A percentile compares a stretch with the other conserved stretches of the same genome.
These are phyloP conservation scores for Colletotrichum sp. DNA, from an alignment of 2,329 filamentous ascomycete species.

Conservation along the genomic window DNA sequence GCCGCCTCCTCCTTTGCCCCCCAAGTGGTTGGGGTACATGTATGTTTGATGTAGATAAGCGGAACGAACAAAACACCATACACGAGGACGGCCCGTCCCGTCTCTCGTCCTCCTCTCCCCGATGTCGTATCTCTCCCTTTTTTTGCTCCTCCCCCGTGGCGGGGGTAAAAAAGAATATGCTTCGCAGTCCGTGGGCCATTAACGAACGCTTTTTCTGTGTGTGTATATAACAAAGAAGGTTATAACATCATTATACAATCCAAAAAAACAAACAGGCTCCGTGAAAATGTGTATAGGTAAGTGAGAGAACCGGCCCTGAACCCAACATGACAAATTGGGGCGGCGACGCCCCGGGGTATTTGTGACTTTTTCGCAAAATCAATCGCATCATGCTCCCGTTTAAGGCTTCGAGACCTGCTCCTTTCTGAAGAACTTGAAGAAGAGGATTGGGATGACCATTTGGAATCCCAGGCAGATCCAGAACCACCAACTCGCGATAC, in stretches of 20 bases:
- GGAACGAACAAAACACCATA: not conserved
- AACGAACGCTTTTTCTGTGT: slow-evolving; percentile 14
- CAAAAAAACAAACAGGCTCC: slow-evolving; percentile 10
- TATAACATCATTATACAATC: slow-evolving; percentile 21
- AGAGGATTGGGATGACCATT: slow-evolving; percentile 62
- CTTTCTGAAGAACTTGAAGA: slow-evolving; percentile 61
- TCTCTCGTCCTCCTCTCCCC: not conserved
- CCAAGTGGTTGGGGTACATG: not conserved
- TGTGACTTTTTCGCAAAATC: not conserved
- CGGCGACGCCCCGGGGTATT: slow-evolving; percentile 10
- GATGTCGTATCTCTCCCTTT: not conserved
- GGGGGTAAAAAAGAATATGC: not conserved
- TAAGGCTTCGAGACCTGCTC: slow-evolving; percentile 62
- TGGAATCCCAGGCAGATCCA: slow-evolving; percentile 66
- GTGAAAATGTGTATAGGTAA: not conserved
- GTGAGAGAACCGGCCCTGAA: slow-evolving; percentile 16
- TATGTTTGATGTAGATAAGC: not conserved
- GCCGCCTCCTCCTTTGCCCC: not conserved
- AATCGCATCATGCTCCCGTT: not conserved
- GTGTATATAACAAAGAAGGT: not conserved
- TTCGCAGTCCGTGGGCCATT: slow-evolving; percentile 7
- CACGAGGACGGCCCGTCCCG: not conserved
- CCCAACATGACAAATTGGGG: slow-evolving; percentile 14
- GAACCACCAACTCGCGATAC: slow-evolving; percentile 59
- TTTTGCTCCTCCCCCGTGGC: not conserved